Percentiles rank a stretch among this genome's conserved stretches.
Conservation (phyloP, 805 yeast genomes). For the Phaffomyces antillensis region DNA sequence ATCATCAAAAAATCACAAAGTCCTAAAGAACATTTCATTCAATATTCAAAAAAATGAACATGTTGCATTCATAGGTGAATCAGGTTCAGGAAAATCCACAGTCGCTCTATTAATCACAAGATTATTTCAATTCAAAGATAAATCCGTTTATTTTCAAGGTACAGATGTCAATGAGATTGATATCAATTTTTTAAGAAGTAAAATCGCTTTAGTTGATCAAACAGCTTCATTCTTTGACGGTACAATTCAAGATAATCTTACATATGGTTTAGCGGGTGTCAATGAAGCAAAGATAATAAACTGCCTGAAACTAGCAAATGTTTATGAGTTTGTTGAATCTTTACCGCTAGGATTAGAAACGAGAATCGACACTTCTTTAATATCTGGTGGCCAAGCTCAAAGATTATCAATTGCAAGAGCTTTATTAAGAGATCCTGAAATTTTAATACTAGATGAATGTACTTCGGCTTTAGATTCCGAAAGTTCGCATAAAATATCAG, state of each 20-base stretch:
- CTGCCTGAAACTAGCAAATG: slow-evolving; percentile 38
- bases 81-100: slow-evolving; percentile 93
- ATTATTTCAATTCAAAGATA: slow-evolving; percentile 37
- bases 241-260: slow-evolving; percentile 60
- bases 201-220: slow-evolving; percentile 71
- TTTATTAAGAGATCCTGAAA: slow-evolving; percentile 53
- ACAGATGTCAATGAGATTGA: slow-evolving; percentile 41
- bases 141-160: slow-evolving; percentile 39
- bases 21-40: slow-evolving; percentile 39
- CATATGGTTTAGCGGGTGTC: slow-evolving; percentile 43
- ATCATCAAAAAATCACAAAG: slow-evolving; percentile 19
- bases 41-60: slow-evolving; percentile 38
- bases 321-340: slow-evolving; percentile 45
- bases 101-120: slow-evolving; percentile 49
- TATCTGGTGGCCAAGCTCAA: slow-evolving; percentile 92
- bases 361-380: slow-evolving; percentile 38
- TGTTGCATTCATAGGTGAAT: slow-evolving; percentile 70
- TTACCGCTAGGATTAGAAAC: slow-evolving; percentile 59
- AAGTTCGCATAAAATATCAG: slow-evolving; percentile 43
- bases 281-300: slow-evolving; percentile 31
- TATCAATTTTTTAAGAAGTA: slow-evolving; percentile 40
- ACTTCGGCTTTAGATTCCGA: slow-evolving; percentile 79
- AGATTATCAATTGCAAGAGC: slow-evolving; percentile 82
- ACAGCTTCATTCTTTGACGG: slow-evolving; percentile 67
- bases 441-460: slow-evolving; percentile 73